Base-by-base conservation (phyloP, 2,329 filamentous ascomycete species). In the Monilinia aucupariae region DNA sequence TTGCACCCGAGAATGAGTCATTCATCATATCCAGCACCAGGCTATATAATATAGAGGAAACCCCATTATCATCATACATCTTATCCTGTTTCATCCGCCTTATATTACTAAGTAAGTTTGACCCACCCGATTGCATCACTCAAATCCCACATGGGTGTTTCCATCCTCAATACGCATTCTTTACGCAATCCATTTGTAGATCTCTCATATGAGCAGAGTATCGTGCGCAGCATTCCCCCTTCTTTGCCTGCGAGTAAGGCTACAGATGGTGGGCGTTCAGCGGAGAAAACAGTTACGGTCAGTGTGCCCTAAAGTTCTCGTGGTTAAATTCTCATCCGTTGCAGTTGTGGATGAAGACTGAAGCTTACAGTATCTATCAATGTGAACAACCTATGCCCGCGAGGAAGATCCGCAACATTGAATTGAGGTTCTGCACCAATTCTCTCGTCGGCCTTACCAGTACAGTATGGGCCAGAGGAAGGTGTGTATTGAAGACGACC, bases 191-290 rank as follows among this genome's bases (percentile, higher is more conserved):
- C 50, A 32, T 68, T 63, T 10, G 59, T 66, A 8, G 54, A 43
- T 47, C 55, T 50, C 61, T 64, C 61, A 34, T 66, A 70, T 25
- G 65, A 67, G 43, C 72, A 75, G 13, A 74, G 49, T 15, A 75
- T 67, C 1, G 72, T 69, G 9, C 73, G 68, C 43, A 73, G 43
- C 73, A 74, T 75, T 2, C 74, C 74, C 3, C 73, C 73, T 62
- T 75, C 73, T 22, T 70, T 70, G 8, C 72, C 74, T 41, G 68
- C 71, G 13, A 75, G 62, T 50, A 75, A 60, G 2, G 72, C 73
- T 3, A 74, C 73, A 0, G 70, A 70, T 3, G 74, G 74, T 17
- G 73, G 73, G 37, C 72, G 68, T 59, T 70, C 68, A 1, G 73
- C 71, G n/a, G 68, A 64, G 53, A 75, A 73, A n/a, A 75, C 67